Percentiles rank a stretch among this genome's conserved stretches.
These are phyloP conservation scores for Silene conica DNA, from an alignment of 148 eudicot genomes.

Conservation along the genomic window DNA sequence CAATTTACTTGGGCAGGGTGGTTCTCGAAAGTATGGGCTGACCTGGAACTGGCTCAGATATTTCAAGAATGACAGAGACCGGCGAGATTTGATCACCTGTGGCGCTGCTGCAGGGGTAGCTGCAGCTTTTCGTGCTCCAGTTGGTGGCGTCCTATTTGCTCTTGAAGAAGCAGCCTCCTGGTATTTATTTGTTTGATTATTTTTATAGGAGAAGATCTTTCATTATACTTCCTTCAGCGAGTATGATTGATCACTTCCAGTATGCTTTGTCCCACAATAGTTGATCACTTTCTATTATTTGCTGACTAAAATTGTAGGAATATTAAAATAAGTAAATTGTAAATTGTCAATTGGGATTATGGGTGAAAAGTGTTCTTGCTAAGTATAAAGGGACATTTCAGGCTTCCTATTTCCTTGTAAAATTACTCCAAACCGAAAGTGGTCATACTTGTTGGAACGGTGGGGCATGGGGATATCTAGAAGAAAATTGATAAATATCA, in stretches of 20 bases:
- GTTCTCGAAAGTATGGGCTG: slow-evolving; percentile 47
- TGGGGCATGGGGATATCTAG: not conserved
- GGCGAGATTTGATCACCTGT: slow-evolving; percentile 56
- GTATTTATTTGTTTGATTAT: slow-evolving; percentile 20
- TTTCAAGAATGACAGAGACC: slow-evolving; percentile 62
- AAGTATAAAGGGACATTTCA: too few relatives aligned
- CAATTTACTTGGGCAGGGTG: slow-evolving; percentile 56
- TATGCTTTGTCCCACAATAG: not conserved
- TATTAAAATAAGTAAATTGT: too few relatives aligned
- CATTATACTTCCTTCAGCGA: not conserved
- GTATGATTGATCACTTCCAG: not conserved
- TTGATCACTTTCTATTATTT: not conserved
- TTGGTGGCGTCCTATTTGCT: slow-evolving; percentile 63
- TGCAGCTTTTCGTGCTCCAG: slow-evolving; percentile 69
- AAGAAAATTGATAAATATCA: not conserved
- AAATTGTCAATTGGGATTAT: too few relatives aligned
- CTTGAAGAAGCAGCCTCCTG: slow-evolving; percentile 72
- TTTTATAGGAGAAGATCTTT: not conserved
- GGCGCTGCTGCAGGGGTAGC: slow-evolving; percentile 68
- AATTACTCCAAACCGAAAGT: not conserved
- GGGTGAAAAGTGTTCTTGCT: too few relatives aligned
- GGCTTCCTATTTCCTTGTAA: too few relatives aligned
- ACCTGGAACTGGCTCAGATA: slow-evolving; percentile 56
- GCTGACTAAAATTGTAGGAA: not conserved
- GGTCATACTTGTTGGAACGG: not conserved